These are phyloP conservation scores for Leccinellum rugosiceps DNA, from an alignment of 768 basidiomycete genomes.

Conservation along the genomic window DNA sequence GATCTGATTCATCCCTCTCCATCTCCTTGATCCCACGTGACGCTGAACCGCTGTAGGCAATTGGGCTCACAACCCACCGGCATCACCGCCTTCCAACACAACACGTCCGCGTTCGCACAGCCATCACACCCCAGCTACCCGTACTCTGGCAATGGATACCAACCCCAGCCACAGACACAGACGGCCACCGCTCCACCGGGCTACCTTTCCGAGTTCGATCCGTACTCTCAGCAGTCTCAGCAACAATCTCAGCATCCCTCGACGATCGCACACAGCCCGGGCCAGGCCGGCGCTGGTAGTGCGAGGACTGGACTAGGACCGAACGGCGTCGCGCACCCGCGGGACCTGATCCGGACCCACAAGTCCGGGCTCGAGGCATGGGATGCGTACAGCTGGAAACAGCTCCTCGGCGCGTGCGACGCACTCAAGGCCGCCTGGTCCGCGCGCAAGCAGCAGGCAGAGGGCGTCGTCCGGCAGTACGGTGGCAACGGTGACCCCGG, in stretches of 20 bases:
- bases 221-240: conserved; percentile 27
- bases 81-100: conserved; percentile 41
- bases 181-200: conserved; percentile 12
- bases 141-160: conserved; percentile 31
- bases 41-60: conserved; percentile 15
- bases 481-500: conserved; percentile 35
- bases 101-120: conserved; percentile 52
- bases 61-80: conserved; percentile 32
- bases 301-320: not conserved
- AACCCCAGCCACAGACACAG: conserved; percentile 10
- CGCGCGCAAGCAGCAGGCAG: conserved; percentile 52
- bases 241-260: not conserved
- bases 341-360: conserved; percentile 61
- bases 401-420: conserved; percentile 60
- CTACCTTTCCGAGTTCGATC: conserved; percentile 41
- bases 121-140: conserved; percentile 37
- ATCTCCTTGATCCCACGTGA: not conserved
- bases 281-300: not conserved
- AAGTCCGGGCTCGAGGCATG: conserved; percentile 69
- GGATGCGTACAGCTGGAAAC: conserved; percentile 72
- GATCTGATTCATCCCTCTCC: conserved; percentile 2
- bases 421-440: conserved; percentile 67
- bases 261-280: not conserved
- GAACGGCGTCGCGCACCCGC: conserved; percentile 50
- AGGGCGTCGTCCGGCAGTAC: conserved; percentile 42